A percentile compares a stretch with the other conserved stretches of the same genome.
These are phyloP conservation scores for Inonotus hispidus DNA, from an alignment of 1,284 basidiomycete species.

Conservation along the genomic window DNA sequence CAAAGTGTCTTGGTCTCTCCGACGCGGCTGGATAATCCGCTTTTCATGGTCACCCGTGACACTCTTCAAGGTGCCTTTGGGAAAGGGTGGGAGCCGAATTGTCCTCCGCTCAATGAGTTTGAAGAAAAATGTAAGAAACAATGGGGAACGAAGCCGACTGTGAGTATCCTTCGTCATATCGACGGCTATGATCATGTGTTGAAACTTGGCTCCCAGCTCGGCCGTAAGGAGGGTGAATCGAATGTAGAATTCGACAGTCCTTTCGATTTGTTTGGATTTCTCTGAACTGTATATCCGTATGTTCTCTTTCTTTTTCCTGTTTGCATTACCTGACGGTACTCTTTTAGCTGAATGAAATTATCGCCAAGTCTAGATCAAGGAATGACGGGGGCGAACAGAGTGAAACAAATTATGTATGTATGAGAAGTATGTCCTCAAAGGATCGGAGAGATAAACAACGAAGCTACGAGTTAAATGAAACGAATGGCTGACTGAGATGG, in stretches of 20 bases:
- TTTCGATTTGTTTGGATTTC: not conserved
- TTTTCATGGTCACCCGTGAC: conserved; percentile 20
- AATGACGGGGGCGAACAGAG: no score
- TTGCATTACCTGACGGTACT: no score
- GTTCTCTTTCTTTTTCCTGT: no score
- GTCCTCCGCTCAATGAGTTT: conserved; percentile 18
- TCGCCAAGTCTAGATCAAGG: no score
- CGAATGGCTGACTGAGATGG: no score
- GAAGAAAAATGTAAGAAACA: conserved; percentile 8
- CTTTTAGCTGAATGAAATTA: no score
- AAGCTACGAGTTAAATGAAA: no score
- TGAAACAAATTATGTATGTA: no score
- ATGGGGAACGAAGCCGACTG: not conserved
- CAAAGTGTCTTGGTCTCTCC: conserved; percentile 15
- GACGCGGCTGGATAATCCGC: conserved; percentile 4
- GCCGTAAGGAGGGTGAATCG: not conserved
- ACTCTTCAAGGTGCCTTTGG: conserved; percentile 19
- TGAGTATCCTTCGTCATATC: not conserved
- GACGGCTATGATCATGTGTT: not conserved
- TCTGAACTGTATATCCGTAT: no score
- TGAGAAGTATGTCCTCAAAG: no score
- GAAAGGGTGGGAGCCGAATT: conserved; percentile 14
- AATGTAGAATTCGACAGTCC: not conserved
- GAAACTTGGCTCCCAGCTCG: not conserved
- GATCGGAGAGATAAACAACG: no score